Base-by-base conservation (phyloP, 352 stramenopile species). In the Globisporangium iwayamae region DNA sequence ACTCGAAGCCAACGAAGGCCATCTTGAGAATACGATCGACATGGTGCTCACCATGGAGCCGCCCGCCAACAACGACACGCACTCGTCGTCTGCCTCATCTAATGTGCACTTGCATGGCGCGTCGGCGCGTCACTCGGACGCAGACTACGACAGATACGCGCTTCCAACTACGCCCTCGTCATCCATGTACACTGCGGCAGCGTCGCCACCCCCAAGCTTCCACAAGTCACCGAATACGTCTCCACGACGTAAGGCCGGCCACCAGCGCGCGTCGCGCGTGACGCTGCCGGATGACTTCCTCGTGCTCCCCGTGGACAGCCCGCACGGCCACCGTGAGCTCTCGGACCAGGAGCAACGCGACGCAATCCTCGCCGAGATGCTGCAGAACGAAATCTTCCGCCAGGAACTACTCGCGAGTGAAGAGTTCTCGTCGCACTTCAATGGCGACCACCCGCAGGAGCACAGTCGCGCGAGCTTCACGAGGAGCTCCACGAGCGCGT, bases 341-440 rank as follows among this genome's bases (percentile, higher is more conserved):
- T 82, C 76, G 8, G 83, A 87, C 25, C 86, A 93, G 63, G 84
- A 92, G 55, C 72, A 86, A 43, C 78, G 81, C 46, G 84, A 94
- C 60, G 81, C 81, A 1, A 72, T 83, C 39, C 62, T 95, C 43
- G 86, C 86, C 8, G 78, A 79, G 20, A 95, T 93, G 86, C 54
- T 95, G 50, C 86, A 95, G 65, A 85, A 92, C 56, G 83, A 93
- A 69, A 85, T 93, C 63, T 92, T 94, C 64, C 83, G 84, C 14
- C 67, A 93, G 55, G 73, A 95, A 55, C 66, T 95, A 36, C 62
- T 92, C 20, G 76, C 70, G 14, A 87, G 78, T 45, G 70, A 90
- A 25, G 85, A 94, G 62, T 88, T 93, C 56, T 82, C 76, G n/a
- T 73, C 70, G 39, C 83, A 94, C 60, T 92, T 94, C 55, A 62